Conservation (phyloP, 1,284 basidiomycete genomes). For the Dichomitus squalens region DNA sequence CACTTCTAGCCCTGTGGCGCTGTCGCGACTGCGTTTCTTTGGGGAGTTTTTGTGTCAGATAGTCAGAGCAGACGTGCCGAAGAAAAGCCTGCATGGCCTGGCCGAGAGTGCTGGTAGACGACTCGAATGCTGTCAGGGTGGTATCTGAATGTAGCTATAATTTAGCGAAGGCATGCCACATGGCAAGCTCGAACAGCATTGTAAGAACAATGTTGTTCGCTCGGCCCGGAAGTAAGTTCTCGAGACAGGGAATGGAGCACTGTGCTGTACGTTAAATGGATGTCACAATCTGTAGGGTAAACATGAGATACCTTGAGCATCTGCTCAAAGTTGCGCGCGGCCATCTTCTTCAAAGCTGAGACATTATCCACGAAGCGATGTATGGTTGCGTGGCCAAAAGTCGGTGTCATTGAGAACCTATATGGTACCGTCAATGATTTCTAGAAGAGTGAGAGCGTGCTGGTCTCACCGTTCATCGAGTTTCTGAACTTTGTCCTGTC, state of each 20-base stretch:
- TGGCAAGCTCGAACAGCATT: slow-evolving; percentile 28
- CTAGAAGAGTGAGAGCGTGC: background rate
- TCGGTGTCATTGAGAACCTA: background rate
- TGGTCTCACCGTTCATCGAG: no score
- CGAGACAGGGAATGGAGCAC: slow-evolving; percentile 34
- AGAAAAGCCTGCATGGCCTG: slow-evolving; percentile 23
- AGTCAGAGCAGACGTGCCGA: slow-evolving; percentile 10
- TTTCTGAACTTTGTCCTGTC: no score
- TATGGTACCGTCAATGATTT: background rate
- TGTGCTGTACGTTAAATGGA: slow-evolving; percentile 1
- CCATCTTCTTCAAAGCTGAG: slow-evolving; percentile 31
- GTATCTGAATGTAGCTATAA: slow-evolving; percentile 33
- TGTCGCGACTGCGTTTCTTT: slow-evolving; percentile 21
- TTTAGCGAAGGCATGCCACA: slow-evolving; percentile 36
- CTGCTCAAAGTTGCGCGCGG: slow-evolving; percentile 34
- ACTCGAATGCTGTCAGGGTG: slow-evolving; percentile 23
- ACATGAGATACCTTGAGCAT: slow-evolving; percentile 29
- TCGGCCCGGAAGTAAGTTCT: slow-evolving; percentile 27
- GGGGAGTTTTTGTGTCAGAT: slow-evolving; percentile 30
- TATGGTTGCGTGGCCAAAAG: slow-evolving; percentile 31
- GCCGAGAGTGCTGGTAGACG: slow-evolving; percentile 23
- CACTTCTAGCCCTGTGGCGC: background rate
- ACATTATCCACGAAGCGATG: slow-evolving; percentile 27
- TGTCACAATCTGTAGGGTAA: background rate
- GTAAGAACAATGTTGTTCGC: slow-evolving; percentile 27